Percentiles rank a stretch among this genome's conserved stretches.
phyloP scores from a whole-genome alignment of 2,329 filamentous ascomycete species.

The Taxawa tesnikishii region DNA sequence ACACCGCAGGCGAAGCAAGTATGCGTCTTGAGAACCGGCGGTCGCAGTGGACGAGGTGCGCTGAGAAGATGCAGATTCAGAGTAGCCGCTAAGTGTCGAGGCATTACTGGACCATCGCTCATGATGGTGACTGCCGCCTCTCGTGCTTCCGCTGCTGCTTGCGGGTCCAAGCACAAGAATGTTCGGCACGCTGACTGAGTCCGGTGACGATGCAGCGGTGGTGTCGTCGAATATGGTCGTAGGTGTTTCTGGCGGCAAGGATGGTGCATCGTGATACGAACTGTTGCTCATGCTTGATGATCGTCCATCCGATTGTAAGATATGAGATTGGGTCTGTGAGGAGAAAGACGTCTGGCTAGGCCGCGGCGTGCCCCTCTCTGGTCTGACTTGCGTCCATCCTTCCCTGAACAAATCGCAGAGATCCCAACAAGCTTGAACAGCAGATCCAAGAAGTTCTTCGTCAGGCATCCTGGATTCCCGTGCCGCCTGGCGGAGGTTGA shows the following conservation, averaged over 20 bases:
- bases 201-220: constrained; percentile 56
- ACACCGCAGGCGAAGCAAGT: constrained; percentile 64
- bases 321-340: constrained; percentile 7
- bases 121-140: constrained; percentile 43
- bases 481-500: constrained; percentile 73
- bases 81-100: constrained; percentile 68
- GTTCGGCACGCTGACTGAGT: constrained; percentile 61
- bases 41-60: constrained; percentile 62
- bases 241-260: constrained; percentile 66
- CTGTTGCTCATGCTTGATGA: constrained; percentile 36
- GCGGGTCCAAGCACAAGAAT: constrained; percentile 75
- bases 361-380: constrained; percentile 73
- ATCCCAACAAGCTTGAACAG: constrained; percentile 90
- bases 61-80: constrained; percentile 46
- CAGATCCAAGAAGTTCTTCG: constrained; percentile 65
- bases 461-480: constrained; percentile 61
- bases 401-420: constrained; percentile 86
- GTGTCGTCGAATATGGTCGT: constrained; percentile 94
- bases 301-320: constrained; percentile 16
- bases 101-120: constrained; percentile 68
- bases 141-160: constrained; percentile 20
- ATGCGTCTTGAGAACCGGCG: constrained; percentile 58
- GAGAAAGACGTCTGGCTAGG: constrained; percentile 64
- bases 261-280: constrained; percentile 30
- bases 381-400: constrained; percentile 79